A percentile compares a stretch with the other conserved stretches of the same genome.
phyloP scores from a whole-genome alignment of 2,329 filamentous ascomycete species.

The Onygena corvina region DNA sequence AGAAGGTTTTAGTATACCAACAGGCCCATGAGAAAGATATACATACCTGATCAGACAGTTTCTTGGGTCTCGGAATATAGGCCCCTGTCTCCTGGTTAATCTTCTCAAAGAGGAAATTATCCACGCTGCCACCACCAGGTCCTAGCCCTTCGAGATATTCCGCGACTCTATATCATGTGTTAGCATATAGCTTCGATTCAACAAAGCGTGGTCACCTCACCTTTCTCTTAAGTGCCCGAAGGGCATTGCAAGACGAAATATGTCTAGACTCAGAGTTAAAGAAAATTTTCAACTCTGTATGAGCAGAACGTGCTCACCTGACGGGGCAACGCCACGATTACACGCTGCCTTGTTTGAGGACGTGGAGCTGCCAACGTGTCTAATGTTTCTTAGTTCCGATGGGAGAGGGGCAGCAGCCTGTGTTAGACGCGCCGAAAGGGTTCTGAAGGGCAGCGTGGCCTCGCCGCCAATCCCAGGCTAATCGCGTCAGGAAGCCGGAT shows the following conservation, averaged over 20 bases:
- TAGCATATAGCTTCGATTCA: background rate
- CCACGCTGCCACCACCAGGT: background rate
- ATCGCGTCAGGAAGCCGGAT: too few species aligned
- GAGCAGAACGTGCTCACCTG: background rate
- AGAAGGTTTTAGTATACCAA: background rate
- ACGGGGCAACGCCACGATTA: background rate
- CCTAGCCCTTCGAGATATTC: conserved; percentile 1
- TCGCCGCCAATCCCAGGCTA: too few species aligned
- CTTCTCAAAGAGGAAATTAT: conserved; percentile 17
- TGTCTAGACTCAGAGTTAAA: background rate
- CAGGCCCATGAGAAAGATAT: background rate
- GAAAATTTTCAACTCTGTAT: background rate
- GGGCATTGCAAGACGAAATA: conserved; percentile 5
- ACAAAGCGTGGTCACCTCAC: background rate
- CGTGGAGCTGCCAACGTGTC: background rate
- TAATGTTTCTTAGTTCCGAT: background rate
- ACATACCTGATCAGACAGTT: conserved; percentile 18
- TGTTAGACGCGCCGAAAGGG: too few species aligned
- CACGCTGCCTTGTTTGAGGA: background rate
- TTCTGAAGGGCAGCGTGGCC: too few species aligned
- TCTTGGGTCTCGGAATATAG: conserved; percentile 20
- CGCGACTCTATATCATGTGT: conserved; percentile 1
- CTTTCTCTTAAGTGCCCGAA: conserved; percentile 9
- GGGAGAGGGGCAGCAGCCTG: too few species aligned
- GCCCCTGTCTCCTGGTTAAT: conserved; percentile 21